Base-by-base conservation (phyloP, 805 yeast species). In the Suhomyces sp. region DNA sequence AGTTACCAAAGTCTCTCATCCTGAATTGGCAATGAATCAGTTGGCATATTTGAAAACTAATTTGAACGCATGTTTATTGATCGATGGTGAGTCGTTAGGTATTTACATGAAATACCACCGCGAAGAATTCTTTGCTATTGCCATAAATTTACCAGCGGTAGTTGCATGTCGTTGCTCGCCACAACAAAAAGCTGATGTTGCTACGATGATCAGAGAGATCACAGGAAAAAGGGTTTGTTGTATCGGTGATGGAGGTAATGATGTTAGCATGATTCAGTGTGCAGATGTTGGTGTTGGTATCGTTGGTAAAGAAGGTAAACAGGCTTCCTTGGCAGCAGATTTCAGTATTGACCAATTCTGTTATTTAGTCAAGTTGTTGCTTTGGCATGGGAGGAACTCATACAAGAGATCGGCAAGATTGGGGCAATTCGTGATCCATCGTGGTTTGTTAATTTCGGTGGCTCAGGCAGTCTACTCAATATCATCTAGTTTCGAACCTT, bases 241-340 rank as follows among this genome's bases (percentile, higher is more conserved):
- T 54, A 95, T 93, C 47, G 99, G 99, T 38, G 99, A 93, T 61
- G 99, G 99, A 51, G 99, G 99, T 50, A 93, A 93, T 53, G 99
- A 93, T 62, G 99, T 93, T 21, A 85, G 95, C 50, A 93, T 93
- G 99, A 93, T 93, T 47, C 98, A 93, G 63, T 83, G 95, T 47
- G 98, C 99, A 0, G 96, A 95, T 65, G 96, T 93, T 7, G 99
- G 99, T 40, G 95, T 93, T 19, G 99, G 99, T 38, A 93, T 93
- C 47, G 98, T 93, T 14, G 99, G 99, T 23, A 93, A 93, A 59
- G 99, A 93, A 58, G 99, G 99, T 22, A 83, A 83, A 44, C 99
- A 93, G 59, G 98, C 98, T 0, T 88, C 96, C 0, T 68, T 93
- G 34, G 96, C 98, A 4, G 98, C 98, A 1, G 99, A 93, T 60